Conservation (phyloP, 495 filamentous ascomycete species). For the Aspergillus saccharolyticus region DNA sequence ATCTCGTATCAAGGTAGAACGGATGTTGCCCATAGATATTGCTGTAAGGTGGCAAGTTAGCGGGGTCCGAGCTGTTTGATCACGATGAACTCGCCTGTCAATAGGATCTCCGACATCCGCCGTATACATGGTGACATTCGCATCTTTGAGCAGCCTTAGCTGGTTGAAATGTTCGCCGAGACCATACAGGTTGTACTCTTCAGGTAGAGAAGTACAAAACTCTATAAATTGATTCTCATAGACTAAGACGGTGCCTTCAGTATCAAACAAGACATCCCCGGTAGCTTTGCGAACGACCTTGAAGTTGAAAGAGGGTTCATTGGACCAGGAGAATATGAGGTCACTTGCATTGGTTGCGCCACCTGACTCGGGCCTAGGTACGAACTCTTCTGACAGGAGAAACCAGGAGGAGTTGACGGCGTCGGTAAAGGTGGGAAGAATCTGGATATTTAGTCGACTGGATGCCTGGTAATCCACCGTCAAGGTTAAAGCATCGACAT, state of each 20-base stretch:
- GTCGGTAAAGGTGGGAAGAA: conserved; percentile 57
- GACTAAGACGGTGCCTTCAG: conserved; percentile 50
- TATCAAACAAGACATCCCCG: conserved; percentile 54
- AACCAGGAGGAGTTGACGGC: conserved; percentile 64
- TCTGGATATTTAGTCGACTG: conserved; percentile 49
- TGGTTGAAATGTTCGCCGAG: conserved; percentile 57
- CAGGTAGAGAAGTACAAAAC: conserved; percentile 51
- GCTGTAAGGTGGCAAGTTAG: conserved; percentile 18
- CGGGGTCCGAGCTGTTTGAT: background rate
- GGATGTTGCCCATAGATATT: conserved; percentile 60
- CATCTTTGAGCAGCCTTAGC: conserved; percentile 54
- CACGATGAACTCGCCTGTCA: conserved; percentile 34
- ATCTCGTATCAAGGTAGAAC: conserved; percentile 61
- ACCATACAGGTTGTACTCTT: conserved; percentile 60
- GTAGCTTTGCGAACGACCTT: conserved; percentile 51
- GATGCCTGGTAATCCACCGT: conserved; percentile 53
- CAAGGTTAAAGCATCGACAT: conserved; percentile 52
- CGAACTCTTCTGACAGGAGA: conserved; percentile 56
- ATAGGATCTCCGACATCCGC: conserved; percentile 63
- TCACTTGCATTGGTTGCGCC: conserved; percentile 38
- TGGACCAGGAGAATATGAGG: conserved; percentile 53
- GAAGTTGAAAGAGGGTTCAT: conserved; percentile 58
- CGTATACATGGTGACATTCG: conserved; percentile 62
- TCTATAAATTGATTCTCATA: conserved; percentile 65
- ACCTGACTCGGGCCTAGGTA: conserved; percentile 54